A percentile compares a stretch with the other conserved stretches of the same genome.
phyloP scores from a whole-genome alignment of 75 land plant genomes.

The Larix kaempferi region DNA sequence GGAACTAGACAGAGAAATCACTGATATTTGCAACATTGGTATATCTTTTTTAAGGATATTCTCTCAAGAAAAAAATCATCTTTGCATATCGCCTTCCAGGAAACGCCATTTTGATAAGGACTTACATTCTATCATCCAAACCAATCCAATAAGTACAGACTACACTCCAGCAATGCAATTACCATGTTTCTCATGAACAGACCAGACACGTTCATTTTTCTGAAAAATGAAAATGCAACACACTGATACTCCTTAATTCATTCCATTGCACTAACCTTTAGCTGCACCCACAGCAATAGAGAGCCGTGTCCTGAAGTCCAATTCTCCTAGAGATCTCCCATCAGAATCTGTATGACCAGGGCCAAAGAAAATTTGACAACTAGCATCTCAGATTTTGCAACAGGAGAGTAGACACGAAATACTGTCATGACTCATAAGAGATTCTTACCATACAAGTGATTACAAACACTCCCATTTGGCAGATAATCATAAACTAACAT shows the following conservation, averaged over 20 bases:
- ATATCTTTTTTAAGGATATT: neutral
- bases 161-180: neutral
- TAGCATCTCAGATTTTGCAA: neutral
- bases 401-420: neutral
- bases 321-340: constrained; percentile 48
- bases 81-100: neutral
- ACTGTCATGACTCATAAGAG: neutral
- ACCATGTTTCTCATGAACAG: neutral
- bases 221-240: neutral
- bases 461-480: constrained; percentile 79
- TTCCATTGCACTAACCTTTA: constrained; percentile 47
- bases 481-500: constrained; percentile 80
- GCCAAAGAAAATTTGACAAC: neutral
- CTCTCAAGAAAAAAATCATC: neutral
- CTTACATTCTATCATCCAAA: neutral
- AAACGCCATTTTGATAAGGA: neutral
- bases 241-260: neutral
- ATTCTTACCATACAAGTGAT: constrained; percentile 69
- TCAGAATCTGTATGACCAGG: constrained; percentile 36
- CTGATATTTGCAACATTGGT: no score
- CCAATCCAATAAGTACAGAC: neutral
- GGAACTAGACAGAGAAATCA: no score
- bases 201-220: neutral
- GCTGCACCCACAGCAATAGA: constrained; percentile 83
- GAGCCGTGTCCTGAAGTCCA: constrained; percentile 82